A percentile compares a stretch with the other conserved stretches of the same genome.
phyloP scores from a whole-genome alignment of 305 asterid genomes.

The Andrographis paniculata region DNA sequence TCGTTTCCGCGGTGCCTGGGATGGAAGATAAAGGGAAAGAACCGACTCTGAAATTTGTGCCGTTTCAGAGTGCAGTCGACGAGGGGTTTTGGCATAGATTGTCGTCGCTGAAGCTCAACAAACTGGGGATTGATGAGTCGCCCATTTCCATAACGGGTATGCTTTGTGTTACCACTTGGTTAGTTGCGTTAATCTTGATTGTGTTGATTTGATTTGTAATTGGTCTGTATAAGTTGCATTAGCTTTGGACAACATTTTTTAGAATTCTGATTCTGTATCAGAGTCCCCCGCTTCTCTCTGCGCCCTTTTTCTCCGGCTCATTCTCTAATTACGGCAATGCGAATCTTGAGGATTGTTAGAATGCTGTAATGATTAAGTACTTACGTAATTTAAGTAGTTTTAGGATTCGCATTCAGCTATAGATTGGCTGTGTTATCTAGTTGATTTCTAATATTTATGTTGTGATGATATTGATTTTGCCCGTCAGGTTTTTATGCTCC shows the following conservation, averaged over 20 bases:
- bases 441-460: constrained; percentile 7
- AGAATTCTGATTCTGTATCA: background rate
- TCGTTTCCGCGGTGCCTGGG: constrained; percentile 1
- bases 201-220: constrained; percentile 2
- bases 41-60: constrained; percentile 53
- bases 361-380: no score
- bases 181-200: constrained; percentile 6
- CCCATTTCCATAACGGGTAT: constrained; percentile 76
- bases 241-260: background rate
- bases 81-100: constrained; percentile 90
- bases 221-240: constrained; percentile 1
- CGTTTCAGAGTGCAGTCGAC: constrained; percentile 71
- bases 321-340: no score
- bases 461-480: background rate
- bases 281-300: background rate
- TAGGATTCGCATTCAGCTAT: no score
- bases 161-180: constrained; percentile 1
- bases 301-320: no score
- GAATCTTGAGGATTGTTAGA: no score
- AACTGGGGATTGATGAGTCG: constrained; percentile 81
- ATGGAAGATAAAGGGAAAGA: constrained; percentile 33
- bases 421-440: constrained; percentile 1
- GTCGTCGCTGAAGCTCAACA: constrained; percentile 86
- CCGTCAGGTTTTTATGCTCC: constrained; percentile 79
- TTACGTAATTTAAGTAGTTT: no score